Evolutionary conservation across 805 yeast species (phyloP), one percentile per base, ranked within the genome.

Genomic region (Kodamaea leandrae): DNA sequence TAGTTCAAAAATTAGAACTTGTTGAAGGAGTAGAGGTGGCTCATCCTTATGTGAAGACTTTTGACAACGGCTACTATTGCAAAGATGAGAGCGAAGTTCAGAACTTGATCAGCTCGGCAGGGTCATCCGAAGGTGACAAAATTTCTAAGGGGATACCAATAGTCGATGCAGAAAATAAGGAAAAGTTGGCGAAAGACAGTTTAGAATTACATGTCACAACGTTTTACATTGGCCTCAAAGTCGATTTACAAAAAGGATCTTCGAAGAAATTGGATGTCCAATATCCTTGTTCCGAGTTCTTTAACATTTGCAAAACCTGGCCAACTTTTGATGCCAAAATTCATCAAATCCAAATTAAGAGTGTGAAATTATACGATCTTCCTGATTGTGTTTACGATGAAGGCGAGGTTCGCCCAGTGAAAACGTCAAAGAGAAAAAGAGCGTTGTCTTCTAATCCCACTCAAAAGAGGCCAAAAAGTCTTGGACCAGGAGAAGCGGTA

Each of bases 281-380:
- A 53, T 77, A 81, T 48, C 96, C 96, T 14, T 90, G 98, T 58
- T 76, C 86, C 15, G 98, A 93, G 46, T 93, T 91, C 60, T 88
- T 77, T 64, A 81, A 76, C 32, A 64, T 87, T 6, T 87, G 97
- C 62, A 81, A 86, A 48, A 74, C 78, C 24, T 86, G 91, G 80
- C 71, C 72, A 15, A 71, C 72, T 27, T 93, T 78, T 53, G 77
- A 83, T 49, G 83, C 78, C 39, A 76, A 78, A 32, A 61, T 72
- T 7, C 72, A 80, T 53, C 68, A 80, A 17, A 69, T 91, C 46
- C 71, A 77, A 42, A 80, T 89, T 52, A 82, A 80, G 55, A 86
- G 80, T 53, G 87, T 84, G 37, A 85, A 86, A 53, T 61, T 83
- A 32, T 76, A 82, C 64, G 95, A 89, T 51, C 68, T 93, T 24